These are phyloP conservation scores for Gloeophyllum trabeum DNA, from an alignment of 768 basidiomycete species.

Conservation along the genomic window DNA sequence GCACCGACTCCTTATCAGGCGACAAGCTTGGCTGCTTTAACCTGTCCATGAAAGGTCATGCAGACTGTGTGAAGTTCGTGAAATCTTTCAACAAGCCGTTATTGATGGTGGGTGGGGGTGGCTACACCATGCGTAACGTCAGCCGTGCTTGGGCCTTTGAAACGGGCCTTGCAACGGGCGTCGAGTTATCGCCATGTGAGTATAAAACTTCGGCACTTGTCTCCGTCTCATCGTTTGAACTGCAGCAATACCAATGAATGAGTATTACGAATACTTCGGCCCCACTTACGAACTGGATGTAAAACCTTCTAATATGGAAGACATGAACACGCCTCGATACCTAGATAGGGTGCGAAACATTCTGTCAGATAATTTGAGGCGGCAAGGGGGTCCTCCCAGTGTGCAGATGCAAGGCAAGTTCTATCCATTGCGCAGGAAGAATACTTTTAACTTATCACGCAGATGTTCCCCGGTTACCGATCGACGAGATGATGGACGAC, in stretches of 20 bases:
- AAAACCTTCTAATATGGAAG: constrained; percentile 88
- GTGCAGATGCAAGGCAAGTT: constrained; percentile 78
- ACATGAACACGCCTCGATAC: constrained; percentile 88
- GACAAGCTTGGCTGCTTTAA: constrained; percentile 96
- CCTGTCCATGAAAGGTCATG: constrained; percentile 96
- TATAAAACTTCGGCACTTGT: too few species aligned
- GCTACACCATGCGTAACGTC: constrained; percentile 97
- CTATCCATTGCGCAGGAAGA: background rate
- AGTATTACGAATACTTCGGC: constrained; percentile 99
- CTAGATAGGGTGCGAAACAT: constrained; percentile 88
- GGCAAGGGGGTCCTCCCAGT: constrained; percentile 81
- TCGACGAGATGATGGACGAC: constrained; percentile 80
- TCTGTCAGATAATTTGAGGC: constrained; percentile 83
- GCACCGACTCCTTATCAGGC: constrained; percentile 92
- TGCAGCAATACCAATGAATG: constrained; percentile 94
- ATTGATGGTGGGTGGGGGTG: constrained; percentile 92
- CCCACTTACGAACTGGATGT: constrained; percentile 96
- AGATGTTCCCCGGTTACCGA: constrained; percentile 81
- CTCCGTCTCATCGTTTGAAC: constrained; percentile 1
- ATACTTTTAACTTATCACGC: too few species aligned
- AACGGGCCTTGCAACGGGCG: constrained; percentile 95
- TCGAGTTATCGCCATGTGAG: constrained; percentile 78
- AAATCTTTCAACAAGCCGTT: constrained; percentile 93
- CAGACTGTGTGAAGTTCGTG: constrained; percentile 94
- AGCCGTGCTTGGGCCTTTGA: constrained; percentile 97